Evolutionary conservation across 1,284 basidiomycete genomes (phyloP), one percentile per base, ranked within the genome.

Genomic region (Naganishia sp.): DNA sequence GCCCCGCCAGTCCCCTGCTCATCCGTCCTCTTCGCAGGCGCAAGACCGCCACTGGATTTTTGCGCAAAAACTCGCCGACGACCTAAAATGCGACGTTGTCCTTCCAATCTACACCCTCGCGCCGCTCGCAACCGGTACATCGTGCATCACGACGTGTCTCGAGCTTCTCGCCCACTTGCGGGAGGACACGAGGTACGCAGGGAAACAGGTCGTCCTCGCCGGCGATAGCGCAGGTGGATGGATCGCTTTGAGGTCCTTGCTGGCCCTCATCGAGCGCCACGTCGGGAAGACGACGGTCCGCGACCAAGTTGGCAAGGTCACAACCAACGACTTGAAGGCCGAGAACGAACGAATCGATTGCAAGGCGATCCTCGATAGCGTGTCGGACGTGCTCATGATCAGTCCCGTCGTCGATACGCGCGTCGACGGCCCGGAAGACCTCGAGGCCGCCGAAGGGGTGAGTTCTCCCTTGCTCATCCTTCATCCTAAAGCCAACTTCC

Each of bases 171-270:
- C n/a, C 4, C 47, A 23, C 63, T 7, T 57, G 11, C 49, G 47
- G 45, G 3, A 35, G 32, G 46, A 67, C 18, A 28, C 51, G 10
- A 39, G 66, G 31, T 67, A 67, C 39, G 25, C n/a, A 13, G 58
- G 46, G n/a, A 67, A 67, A 21, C 43, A 57, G 11, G 50, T 67
- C 31, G 53, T 67, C 17, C 28, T 67, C 25, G 28, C 32, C 28
- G 66, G 66, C 11, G 66, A 67, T 28, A 55, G 51, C 46, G 66
- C 66, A 2, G 66, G 66, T 18, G 66, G 66, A 7, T 67, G 66
- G 66, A 60, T 67, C 49, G 58, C 51, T 3, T 25, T 60, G 43
- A 23, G 60, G 49, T 6, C 57, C 1, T 28, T 63, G 25, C n/a
- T 63, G 25, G 43, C 50, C 23, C 25, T 67, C 23, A 21, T 51